Conservation (phyloP, 768 basidiomycete species). For the Mycena rosella region DNA sequence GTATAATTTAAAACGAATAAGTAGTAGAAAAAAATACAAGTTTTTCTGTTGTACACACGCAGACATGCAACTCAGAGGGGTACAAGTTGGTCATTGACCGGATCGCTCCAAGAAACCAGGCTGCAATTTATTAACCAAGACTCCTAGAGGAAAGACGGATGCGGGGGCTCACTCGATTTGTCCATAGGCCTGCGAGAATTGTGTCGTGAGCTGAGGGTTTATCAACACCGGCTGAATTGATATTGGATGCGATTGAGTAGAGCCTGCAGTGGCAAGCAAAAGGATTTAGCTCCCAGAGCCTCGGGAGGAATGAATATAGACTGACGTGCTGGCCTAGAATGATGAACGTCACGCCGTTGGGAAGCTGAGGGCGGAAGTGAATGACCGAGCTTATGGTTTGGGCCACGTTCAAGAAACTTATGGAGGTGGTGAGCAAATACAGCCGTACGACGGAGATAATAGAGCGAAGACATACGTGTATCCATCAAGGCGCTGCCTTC, state of each 20-base stretch:
- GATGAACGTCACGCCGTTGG: constrained; percentile 16
- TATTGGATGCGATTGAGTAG: constrained; percentile 15
- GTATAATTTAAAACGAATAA: too few relatives aligned
- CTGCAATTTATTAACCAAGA: constrained; percentile 10
- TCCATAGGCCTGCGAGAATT: constrained; percentile 15
- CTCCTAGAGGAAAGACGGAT: constrained; percentile 18
- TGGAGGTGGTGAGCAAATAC: constrained; percentile 12
- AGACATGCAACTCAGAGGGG: constrained; percentile 20
- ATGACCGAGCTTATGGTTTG: constrained; percentile 12
- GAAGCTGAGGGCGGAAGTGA: constrained; percentile 15
- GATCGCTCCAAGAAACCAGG: constrained; percentile 16
- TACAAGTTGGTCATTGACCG: constrained; percentile 7
- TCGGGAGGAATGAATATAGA: constrained; percentile 15
- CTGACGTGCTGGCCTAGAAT: constrained; percentile 17
- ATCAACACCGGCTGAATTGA: constrained; percentile 23
- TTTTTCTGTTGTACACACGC: constrained; percentile 9
- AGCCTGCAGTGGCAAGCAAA: constrained; percentile 20
- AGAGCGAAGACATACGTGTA: too few relatives aligned
- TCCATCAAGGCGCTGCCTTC: too few relatives aligned
- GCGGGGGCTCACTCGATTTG: constrained; percentile 19
- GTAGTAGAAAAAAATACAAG: not conserved
- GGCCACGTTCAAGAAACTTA: constrained; percentile 8
- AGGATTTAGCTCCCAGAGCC: constrained; percentile 19
- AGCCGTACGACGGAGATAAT: constrained; percentile 12
- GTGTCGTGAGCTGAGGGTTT: constrained; percentile 22